A percentile compares a stretch with the other conserved stretches of the same genome.
phyloP scores from a whole-genome alignment of 805 yeast species.

The Candida cerambycidarum region DNA sequence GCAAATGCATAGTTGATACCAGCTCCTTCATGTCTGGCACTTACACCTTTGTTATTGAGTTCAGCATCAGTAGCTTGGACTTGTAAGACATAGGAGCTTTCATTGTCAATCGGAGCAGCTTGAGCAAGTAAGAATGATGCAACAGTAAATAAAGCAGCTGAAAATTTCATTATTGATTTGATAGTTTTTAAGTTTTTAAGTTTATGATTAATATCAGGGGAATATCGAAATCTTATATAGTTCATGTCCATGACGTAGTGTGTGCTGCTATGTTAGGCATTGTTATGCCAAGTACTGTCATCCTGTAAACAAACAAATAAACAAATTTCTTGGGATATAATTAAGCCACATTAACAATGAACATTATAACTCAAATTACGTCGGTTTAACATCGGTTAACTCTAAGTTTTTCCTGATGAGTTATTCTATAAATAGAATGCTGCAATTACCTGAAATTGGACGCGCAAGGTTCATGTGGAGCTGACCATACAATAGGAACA shows the following conservation, averaged over 20 bases:
- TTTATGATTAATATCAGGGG: not conserved
- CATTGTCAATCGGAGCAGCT: slow-evolving; percentile 14
- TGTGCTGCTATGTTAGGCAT: no score
- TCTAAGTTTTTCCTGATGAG: not conserved
- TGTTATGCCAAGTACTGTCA: not conserved
- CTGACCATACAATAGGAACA: no score
- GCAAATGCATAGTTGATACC: slow-evolving; percentile 39
- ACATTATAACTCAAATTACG: not conserved
- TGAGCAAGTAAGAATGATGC: slow-evolving; percentile 10
- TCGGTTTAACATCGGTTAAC: not conserved
- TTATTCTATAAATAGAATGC: no score
- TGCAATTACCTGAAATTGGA: no score
- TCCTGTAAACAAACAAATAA: not conserved
- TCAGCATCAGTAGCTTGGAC: slow-evolving; percentile 24
- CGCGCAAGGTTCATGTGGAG: no score
- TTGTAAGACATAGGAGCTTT: slow-evolving; percentile 16
- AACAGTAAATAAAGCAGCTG: slow-evolving; percentile 13
- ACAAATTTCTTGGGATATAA: not conserved
- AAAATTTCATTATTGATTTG: slow-evolving; percentile 12
- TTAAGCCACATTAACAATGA: not conserved
- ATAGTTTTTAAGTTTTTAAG: not conserved
- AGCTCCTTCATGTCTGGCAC: slow-evolving; percentile 44
- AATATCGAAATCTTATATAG: not conserved
- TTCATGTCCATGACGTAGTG: no score
- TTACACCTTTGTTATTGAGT: slow-evolving; percentile 30